Conservation (phyloP, 2,329 filamentous ascomycete genomes). For the Aaosphaeria pasadenensis region DNA sequence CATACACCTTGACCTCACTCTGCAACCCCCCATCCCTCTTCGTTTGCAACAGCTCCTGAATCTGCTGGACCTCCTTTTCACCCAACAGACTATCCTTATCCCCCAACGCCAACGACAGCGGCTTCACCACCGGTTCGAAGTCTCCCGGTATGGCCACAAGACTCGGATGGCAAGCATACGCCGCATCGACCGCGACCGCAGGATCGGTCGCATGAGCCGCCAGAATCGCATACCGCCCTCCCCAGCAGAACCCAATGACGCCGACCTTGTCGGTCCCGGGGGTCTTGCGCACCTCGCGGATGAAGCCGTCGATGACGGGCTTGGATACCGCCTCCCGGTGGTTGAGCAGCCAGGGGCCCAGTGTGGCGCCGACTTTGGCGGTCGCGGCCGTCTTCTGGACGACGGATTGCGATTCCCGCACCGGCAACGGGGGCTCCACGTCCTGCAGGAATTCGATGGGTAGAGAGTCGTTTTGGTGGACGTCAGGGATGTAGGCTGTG, state of each 20-base stretch:
- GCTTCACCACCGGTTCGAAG: constrained; percentile 39
- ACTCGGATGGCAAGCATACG: constrained; percentile 41
- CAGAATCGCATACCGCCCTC: constrained; percentile 40
- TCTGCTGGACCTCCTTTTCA: constrained; percentile 36
- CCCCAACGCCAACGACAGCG: constrained; percentile 41
- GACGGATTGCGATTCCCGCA: constrained; percentile 34
- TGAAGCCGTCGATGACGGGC: constrained; percentile 45
- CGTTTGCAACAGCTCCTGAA: constrained; percentile 40
- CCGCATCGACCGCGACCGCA: constrained; percentile 41
- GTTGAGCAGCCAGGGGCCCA: constrained; percentile 42
- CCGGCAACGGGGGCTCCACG: constrained; percentile 41
- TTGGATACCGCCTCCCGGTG: constrained; percentile 43
- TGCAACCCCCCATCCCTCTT: constrained; percentile 33
- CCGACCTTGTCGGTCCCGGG: constrained; percentile 42
- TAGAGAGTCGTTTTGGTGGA: constrained; percentile 41
- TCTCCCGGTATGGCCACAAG: constrained; percentile 43
- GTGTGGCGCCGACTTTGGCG: constrained; percentile 38
- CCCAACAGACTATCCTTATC: constrained; percentile 43
- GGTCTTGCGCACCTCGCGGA: constrained; percentile 36
- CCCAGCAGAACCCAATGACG: constrained; percentile 43
- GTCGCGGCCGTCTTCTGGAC: constrained; percentile 41
- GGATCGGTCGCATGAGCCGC: constrained; percentile 5
- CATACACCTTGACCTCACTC: constrained; percentile 42
- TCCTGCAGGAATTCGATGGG: constrained; percentile 38
- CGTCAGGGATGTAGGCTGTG: constrained; percentile 41